Evolutionary conservation across 495 filamentous ascomycete species (phyloP), one percentile per base, ranked within the genome.

Genomic region (Daldinia grandis): DNA sequence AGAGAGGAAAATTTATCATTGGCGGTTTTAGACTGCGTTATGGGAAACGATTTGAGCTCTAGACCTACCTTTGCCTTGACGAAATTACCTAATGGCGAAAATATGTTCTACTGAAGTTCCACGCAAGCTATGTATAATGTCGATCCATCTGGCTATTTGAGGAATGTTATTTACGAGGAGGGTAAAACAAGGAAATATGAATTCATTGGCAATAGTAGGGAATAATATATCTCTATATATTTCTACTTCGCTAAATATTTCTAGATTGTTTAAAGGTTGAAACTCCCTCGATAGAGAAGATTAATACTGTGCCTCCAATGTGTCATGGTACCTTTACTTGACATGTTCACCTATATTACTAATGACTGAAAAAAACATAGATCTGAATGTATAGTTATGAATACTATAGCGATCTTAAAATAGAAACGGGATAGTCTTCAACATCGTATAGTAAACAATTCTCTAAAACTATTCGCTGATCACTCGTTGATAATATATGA

Each of bases 21-120:
- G n/a, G 40, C 27, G 17, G 19, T 49, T 50, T 17, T 61, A 8
- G 27, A 61, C 28, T 61, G 58, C 24, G n/a, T 61, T 8, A 19
- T 61, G 28, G 40, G 40, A 50, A 50, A 28, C 27, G 40, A 61
- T 6, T 61, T 61, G n/a, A 49, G 3, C 8, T 49, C 58, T 4
- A 50, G 27, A 4, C 58, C 58, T 19, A 42, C 58, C 3, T 35
- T 58, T 14, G 1, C 19, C 2, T 9, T 58, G 2, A 14, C n/a
- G 55, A n/a, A 12, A 42, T 9, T 28, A 28, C 17, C 21, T n/a
- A 14, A 0, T 0, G 15, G 14, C 17, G 35, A 21, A n/a, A n/a
- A 12, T 0, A 15, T 30, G n/a, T 42, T 58, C 12, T n/a, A 8
- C 35, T 35, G 33, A 27, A 2, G 1, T 33, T 4, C 1, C 9